phyloP scores from a whole-genome alignment of 2,329 filamentous ascomycete genomes.

The Helicocarpus griseus region DNA sequence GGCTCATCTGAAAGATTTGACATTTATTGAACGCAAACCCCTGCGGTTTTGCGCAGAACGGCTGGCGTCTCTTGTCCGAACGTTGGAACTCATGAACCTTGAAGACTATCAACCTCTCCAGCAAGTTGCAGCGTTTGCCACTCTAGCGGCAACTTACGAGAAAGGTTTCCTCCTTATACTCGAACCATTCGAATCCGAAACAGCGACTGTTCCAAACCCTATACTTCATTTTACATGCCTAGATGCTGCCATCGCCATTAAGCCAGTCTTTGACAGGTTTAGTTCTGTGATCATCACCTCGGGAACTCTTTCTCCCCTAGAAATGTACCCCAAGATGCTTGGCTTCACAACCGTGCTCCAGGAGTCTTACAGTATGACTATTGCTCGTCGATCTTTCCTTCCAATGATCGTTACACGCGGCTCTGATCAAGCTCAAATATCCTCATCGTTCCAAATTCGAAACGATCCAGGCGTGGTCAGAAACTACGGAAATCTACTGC shows the following conservation, averaged over 20 bases:
- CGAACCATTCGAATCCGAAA: constrained; percentile 95
- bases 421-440: constrained; percentile 86
- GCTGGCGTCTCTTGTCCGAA: constrained; percentile 85
- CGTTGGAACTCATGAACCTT: constrained; percentile 90
- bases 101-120: constrained; percentile 96
- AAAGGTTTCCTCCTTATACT: constrained; percentile 91
- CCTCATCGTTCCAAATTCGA: constrained; percentile 86
- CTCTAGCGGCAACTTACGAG: constrained; percentile 90
- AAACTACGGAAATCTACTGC: constrained; percentile 88
- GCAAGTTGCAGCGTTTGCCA: constrained; percentile 96
- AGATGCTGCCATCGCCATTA: constrained; percentile 95
- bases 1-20: constrained; percentile 84
- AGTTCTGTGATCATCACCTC: constrained; percentile 98
- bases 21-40: constrained; percentile 95
- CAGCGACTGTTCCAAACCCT: constrained; percentile 89
- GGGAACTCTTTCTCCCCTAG: constrained; percentile 88
- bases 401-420: constrained; percentile 96
- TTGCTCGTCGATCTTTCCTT: constrained; percentile 87
- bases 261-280: constrained; percentile 93
- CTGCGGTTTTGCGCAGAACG: constrained; percentile 87
- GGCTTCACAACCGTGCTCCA: constrained; percentile 87
- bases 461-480: constrained; percentile 95
- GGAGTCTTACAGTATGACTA: constrained; percentile 95
- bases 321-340: constrained; percentile 99
- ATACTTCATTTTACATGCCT: constrained; percentile 96